Base-by-base conservation (phyloP, 192 early-diverging fungal genomes). In the Funneliformis geosporum region DNA sequence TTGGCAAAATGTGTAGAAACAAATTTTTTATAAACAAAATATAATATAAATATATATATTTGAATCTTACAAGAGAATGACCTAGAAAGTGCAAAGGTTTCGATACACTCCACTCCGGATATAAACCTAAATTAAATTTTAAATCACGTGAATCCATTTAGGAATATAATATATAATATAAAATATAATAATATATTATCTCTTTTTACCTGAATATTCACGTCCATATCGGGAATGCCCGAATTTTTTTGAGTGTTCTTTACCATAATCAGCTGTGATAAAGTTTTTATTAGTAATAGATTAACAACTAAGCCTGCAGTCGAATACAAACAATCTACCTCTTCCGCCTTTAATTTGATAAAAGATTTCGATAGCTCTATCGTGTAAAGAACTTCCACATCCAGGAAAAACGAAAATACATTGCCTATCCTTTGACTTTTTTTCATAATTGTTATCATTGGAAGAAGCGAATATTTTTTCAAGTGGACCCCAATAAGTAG, bases 291-390 rank as follows among this genome's bases (percentile, higher is more conserved):
- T n/a, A n/a, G n/a, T n/a, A n/a, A n/a, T n/a, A n/a, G n/a, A n/a
- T n/a, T n/a, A n/a, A n/a, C n/a, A n/a, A n/a, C n/a, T n/a, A n/a
- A n/a, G n/a, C n/a, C n/a, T n/a, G n/a, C n/a, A n/a, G n/a, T n/a
- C n/a, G n/a, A n/a, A n/a, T n/a, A n/a, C n/a, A n/a, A n/a, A n/a
- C n/a, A n/a, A n/a, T n/a, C n/a, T 61, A 64, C 74, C 74, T 75
- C 39, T 75, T 75, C 74, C 74, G n/a, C 74, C 74, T 62, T 75
- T 75, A 40, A 75, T 44, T 62, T 75, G 74, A 62, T 75, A 75
- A 62, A 75, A 75, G 42, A 75, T 62, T 61, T 75, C 74, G 21
- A 75, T 59, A 6, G 74, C 74, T 75, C 74, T 60, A 23, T 75
- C 74, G 25, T 75, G 4, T 62, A 75, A 42, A 62, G 74, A 75